Evolutionary conservation across 257 asterid species (phyloP), one percentile per base, ranked within the genome.

Genomic region (Striga asiatica): DNA sequence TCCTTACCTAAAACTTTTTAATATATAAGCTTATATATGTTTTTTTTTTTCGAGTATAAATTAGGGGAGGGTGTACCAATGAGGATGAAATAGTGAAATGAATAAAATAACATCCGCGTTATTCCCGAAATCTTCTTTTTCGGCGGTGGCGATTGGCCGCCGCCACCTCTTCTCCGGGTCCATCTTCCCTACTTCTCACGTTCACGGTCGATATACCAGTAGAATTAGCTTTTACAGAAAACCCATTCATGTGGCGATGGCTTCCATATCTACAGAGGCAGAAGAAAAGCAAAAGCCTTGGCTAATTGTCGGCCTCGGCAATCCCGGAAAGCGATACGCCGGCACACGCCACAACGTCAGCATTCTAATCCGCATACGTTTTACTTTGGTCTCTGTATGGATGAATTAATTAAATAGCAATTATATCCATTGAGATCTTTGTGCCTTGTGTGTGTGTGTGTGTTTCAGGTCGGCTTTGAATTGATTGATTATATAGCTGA

Each of bases 261-360:
- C 75, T 54, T 72, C 89, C 16, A 61, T 64, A 64, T 63, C 79
- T 4, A 54, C 77, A 20, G 70, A 19, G 16, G 70, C 58, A 31
- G 71, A 71, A 6, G 75, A 68, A 9, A 69, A 66, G 19, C 73
- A 67, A 25, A 82, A 81, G 68, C 95, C 98, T 2, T 88, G 97
- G 99, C 91, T 92, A 31, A 73, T 92, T 24, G 97, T 92, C 35
- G 99, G 99, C 50, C 95, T 92, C 34, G 99, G 97, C n/a, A 92
- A 92, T 51, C 97, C 99, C 0, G 99, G 95, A 9, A 92, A 88
- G 76, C 93, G 72, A n/a, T 92, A 56, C 60, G 64, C 63, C 49
- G 76, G 77, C 65, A 92, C 97, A 10, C 94, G 97, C 54, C 99
- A 92, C 66, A 92, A 88, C 58, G 99, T 92, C 25, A 42, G 76